These are phyloP conservation scores for Coemansia sp. DNA, from an alignment of 192 early-diverging fungal genomes.

Conservation along the genomic window DNA sequence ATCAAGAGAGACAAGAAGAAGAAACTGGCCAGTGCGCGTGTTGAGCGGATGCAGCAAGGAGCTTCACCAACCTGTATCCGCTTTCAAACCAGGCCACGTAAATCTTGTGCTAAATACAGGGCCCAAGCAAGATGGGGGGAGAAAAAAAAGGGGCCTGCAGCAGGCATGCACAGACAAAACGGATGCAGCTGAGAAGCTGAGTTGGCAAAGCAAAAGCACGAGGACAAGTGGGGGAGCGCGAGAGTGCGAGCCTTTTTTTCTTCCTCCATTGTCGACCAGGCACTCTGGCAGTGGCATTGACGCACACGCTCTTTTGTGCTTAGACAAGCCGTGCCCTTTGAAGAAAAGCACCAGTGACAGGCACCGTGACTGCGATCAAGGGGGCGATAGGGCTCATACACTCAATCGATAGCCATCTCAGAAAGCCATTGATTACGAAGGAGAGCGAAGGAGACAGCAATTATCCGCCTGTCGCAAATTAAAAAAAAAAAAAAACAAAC, in stretches of 20 bases:
- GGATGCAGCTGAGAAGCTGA: neutral
- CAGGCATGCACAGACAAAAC: neutral
- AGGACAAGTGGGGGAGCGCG: neutral
- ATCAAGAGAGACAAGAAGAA: neutral
- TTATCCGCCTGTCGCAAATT: neutral
- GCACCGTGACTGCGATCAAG: slow-evolving; percentile 7
- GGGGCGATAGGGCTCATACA: neutral
- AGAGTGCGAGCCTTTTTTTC: neutral
- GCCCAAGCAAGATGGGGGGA: neutral
- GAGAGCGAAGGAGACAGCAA: neutral
- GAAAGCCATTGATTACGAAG: neutral
- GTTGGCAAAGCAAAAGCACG: neutral
- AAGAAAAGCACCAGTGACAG: neutral
- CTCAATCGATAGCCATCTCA: slow-evolving; percentile 1
- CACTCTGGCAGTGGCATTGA: neutral
- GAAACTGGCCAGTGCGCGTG: neutral
- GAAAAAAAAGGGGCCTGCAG: neutral
- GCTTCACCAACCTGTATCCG: neutral
- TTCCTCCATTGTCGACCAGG: neutral
- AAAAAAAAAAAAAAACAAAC: neutral
- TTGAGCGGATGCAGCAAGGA: slow-evolving; percentile 2
- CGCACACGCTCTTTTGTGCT: neutral
- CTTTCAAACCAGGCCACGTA: neutral
- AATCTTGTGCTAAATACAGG: neutral
- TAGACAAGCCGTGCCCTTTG: neutral